Percentiles rank a stretch among this genome's conserved stretches.
Evolutionary conservation across 495 filamentous ascomycete genomes (phyloP).

Genomic region (Thermothielavioides terrestris): DNA sequence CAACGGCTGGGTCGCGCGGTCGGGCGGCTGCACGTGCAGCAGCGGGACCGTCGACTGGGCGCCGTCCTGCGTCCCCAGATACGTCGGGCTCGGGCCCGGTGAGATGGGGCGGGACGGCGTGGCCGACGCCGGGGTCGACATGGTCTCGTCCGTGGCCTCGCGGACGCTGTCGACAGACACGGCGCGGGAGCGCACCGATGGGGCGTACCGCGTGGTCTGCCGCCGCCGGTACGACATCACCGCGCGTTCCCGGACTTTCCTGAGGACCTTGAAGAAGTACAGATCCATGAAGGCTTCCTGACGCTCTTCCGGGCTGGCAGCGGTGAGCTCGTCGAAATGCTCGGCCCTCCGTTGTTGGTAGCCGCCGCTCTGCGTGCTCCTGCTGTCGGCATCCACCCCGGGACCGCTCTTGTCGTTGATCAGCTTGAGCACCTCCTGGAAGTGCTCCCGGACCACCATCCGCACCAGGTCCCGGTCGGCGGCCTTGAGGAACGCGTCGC

Average conservation of each 20-base stretch:
- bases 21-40: constrained; percentile 3
- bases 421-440: constrained; percentile 30
- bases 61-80: constrained; percentile 1
- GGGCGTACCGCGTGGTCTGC: constrained; percentile 16
- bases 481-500: constrained; percentile 21
- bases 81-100: background rate
- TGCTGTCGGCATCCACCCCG: constrained; percentile 2
- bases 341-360: background rate
- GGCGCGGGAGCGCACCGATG: constrained; percentile 7
- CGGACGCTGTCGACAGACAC: constrained; percentile 8
- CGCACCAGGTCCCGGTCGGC: constrained; percentile 22
- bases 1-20: background rate
- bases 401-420: constrained; percentile 21
- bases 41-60: constrained; percentile 9
- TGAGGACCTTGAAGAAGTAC: constrained; percentile 33
- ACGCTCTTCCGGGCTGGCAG: constrained; percentile 32
- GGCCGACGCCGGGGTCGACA: background rate
- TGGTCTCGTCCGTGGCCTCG: background rate
- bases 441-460: constrained; percentile 29
- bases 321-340: constrained; percentile 27
- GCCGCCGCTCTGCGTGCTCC: background rate
- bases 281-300: constrained; percentile 34
- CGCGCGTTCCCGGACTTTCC: constrained; percentile 23
- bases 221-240: constrained; percentile 15
- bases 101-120: background rate